phyloP scores from a whole-genome alignment of 2,329 filamentous ascomycete genomes.

The Microdochium bolleyi region DNA sequence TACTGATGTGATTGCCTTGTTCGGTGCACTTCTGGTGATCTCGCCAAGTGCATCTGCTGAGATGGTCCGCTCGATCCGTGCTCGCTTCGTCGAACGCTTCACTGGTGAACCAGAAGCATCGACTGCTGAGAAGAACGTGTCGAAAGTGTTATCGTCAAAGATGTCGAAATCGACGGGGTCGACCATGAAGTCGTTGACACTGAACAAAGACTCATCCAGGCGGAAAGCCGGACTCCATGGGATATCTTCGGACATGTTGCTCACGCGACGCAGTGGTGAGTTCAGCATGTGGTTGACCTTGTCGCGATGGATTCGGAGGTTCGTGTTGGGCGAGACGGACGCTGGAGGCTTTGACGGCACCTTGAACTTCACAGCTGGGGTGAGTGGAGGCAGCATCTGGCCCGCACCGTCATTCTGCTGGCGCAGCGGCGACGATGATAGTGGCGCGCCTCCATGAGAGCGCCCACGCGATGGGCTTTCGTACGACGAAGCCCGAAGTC shows the following conservation, averaged over 20 bases:
- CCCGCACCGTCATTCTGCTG: slow-evolving; percentile 36
- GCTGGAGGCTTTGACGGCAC: slow-evolving; percentile 49
- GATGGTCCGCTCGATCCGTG: slow-evolving; percentile 55
- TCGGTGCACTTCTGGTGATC: slow-evolving; percentile 44
- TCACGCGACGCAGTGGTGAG: slow-evolving; percentile 48
- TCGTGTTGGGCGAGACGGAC: slow-evolving; percentile 88
- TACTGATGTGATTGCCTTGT: slow-evolving; percentile 41
- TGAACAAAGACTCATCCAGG: slow-evolving; percentile 48
- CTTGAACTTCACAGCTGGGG: slow-evolving; percentile 77
- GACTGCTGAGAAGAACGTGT: slow-evolving; percentile 34
- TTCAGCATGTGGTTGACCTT: slow-evolving; percentile 69
- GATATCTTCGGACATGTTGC: slow-evolving; percentile 39
- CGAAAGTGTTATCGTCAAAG: slow-evolving; percentile 39
- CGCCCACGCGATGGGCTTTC: slow-evolving; percentile 77
- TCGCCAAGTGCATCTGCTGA: slow-evolving; percentile 49
- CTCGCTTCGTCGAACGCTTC: slow-evolving; percentile 45
- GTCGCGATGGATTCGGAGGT: slow-evolving; percentile 79
- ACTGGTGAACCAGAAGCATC: slow-evolving; percentile 53
- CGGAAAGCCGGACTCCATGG: slow-evolving; percentile 63
- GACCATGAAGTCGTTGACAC: slow-evolving; percentile 39
- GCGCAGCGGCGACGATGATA: slow-evolving; percentile 63
- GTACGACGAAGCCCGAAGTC: slow-evolving; percentile 84
- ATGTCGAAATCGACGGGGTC: slow-evolving; percentile 54
- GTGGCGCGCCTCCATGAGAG: slow-evolving; percentile 41
- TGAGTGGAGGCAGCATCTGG: slow-evolving; percentile 68